Conservation (phyloP, 2,329 filamentous ascomycete species). For the Curvularia sp. region DNA sequence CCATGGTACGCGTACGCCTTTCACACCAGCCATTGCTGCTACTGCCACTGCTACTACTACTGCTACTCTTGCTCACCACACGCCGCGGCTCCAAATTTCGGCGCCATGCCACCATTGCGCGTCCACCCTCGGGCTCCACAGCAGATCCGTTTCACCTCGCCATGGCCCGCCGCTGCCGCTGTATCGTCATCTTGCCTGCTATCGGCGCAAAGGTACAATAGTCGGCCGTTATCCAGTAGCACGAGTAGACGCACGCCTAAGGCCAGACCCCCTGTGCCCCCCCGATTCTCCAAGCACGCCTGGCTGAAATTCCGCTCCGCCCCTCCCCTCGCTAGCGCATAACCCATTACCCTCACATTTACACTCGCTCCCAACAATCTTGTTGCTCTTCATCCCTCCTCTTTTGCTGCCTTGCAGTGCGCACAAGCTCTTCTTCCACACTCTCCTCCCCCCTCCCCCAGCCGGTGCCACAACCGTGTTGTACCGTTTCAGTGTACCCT, state of each 20-base stretch:
- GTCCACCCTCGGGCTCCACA: constrained; percentile 35
- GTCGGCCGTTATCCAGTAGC: constrained; percentile 26
- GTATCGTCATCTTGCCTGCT: constrained; percentile 26
- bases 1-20: constrained; percentile 15
- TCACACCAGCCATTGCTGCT: constrained; percentile 6
- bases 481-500: constrained; percentile 11
- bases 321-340: constrained; percentile 42
- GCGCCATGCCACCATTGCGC: constrained; percentile 40
- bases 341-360: constrained; percentile 33
- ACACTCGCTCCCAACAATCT: constrained; percentile 32
- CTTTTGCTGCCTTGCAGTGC: constrained; percentile 28
- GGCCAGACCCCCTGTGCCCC: constrained; percentile 29
- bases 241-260: constrained; percentile 14
- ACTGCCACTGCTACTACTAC: too few relatives aligned
- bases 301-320: constrained; percentile 41
- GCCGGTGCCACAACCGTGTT: constrained; percentile 34
- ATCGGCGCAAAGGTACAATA: constrained; percentile 11
- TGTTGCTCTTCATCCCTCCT: constrained; percentile 32
- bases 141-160: constrained; percentile 46
- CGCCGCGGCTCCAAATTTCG: constrained; percentile 17
- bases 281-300: constrained; percentile 21
- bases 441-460: constrained; percentile 11
- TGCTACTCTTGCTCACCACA: constrained; percentile 1
- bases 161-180: constrained; percentile 27
- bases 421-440: constrained; percentile 17